Conservation (phyloP, 352 stramenopile genomes). For the Phytophthora quininea region DNA sequence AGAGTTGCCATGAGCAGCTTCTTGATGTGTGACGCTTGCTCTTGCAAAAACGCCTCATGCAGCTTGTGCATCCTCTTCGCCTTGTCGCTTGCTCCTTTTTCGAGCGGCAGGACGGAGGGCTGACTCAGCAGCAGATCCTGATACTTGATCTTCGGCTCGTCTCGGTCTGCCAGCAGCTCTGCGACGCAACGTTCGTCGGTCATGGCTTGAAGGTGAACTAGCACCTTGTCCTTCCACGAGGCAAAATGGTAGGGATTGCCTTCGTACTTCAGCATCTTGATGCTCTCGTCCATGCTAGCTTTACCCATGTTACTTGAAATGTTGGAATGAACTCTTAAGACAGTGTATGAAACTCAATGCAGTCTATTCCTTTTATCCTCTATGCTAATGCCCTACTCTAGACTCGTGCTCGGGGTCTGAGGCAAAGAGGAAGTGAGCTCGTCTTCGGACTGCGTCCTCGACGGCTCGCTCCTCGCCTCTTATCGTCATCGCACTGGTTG, state of each 20-base stretch:
- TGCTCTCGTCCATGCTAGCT: background rate
- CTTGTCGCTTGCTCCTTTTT: background rate
- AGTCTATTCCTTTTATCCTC: too few relatives aligned
- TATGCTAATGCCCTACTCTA: background rate
- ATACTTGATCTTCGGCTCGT: background rate
- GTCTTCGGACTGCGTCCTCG: too few relatives aligned
- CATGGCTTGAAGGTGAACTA: background rate
- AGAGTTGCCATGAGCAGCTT: slow-evolving; percentile 5
- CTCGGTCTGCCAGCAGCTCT: background rate
- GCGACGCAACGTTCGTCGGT: background rate
- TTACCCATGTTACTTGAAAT: slow-evolving; percentile 19
- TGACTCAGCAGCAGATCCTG: background rate
- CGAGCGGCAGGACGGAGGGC: background rate
- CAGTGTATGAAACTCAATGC: background rate
- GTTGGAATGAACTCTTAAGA: background rate
- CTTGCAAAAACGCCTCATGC: slow-evolving; percentile 1
- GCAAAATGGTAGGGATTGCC: background rate
- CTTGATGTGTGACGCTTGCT: slow-evolving; percentile 13
- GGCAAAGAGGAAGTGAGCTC: too few relatives aligned
- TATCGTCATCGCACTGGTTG: too few relatives aligned
- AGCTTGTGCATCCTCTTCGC: background rate
- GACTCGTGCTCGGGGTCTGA: background rate
- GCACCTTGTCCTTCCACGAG: background rate
- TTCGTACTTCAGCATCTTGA: background rate
- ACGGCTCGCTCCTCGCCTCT: too few relatives aligned